phyloP scores from a whole-genome alignment of 768 basidiomycete species.

The Amanita pallidorosea region DNA sequence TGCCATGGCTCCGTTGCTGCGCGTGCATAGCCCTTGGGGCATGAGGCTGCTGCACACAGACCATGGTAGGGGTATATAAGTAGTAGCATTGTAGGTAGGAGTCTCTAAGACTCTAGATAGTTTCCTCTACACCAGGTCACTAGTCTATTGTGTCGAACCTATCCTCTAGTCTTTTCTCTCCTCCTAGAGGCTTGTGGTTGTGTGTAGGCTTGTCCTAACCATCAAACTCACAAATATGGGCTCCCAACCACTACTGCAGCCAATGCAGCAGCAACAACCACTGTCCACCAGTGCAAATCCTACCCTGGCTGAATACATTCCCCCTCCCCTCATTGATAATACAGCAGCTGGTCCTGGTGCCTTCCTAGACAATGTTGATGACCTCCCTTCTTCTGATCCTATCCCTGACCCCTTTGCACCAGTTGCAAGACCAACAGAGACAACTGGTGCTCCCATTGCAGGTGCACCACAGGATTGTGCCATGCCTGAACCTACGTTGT shows the following conservation, averaged over 20 bases:
- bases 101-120: too few species aligned
- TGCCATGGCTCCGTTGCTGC: too few species aligned
- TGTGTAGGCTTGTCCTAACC: too few species aligned
- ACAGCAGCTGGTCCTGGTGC: conserved; percentile 35
- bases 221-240: not conserved
- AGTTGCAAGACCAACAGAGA: conserved; percentile 4
- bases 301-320: conserved; percentile 18
- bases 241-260: too few species aligned
- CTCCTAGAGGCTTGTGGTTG: too few species aligned
- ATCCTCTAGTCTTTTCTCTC: too few species aligned
- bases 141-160: too few species aligned
- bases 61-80: too few species aligned
- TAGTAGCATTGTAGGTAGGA: too few species aligned
- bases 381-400: conserved; percentile 20
- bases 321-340: conserved; percentile 28
- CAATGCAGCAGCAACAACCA: not conserved
- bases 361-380: conserved; percentile 42
- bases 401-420: conserved; percentile 19
- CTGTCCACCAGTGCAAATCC: not conserved
- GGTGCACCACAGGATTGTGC: not conserved
- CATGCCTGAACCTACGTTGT: not conserved
- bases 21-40: too few species aligned
- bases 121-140: too few species aligned
- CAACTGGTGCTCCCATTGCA: not conserved
- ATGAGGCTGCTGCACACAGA: too few species aligned